Evolutionary conservation across 2,329 filamentous ascomycete genomes (phyloP).

Genomic region (Stagonosporopsis cucurbitacearum): DNA sequence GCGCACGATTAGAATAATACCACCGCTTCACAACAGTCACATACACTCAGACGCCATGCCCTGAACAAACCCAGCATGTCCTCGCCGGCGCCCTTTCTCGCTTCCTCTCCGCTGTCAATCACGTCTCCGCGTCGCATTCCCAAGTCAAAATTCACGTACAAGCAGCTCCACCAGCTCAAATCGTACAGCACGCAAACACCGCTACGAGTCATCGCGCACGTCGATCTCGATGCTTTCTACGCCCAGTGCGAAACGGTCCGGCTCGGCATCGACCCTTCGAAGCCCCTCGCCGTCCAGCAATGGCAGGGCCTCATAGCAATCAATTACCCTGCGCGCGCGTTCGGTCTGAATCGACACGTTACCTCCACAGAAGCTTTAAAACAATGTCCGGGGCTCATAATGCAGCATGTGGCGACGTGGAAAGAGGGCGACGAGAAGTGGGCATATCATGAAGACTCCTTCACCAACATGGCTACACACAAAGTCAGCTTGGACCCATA

Average conservation of each 20-base stretch:
- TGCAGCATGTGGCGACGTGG: slow-evolving; percentile 95
- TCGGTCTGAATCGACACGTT: slow-evolving; percentile 80
- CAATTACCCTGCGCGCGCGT: slow-evolving; percentile 88
- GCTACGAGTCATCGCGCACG: slow-evolving; percentile 84
- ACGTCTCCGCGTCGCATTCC: slow-evolving; percentile 43
- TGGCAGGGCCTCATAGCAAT: slow-evolving; percentile 95
- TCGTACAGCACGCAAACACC: slow-evolving; percentile 75
- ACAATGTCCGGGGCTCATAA: slow-evolving; percentile 80
- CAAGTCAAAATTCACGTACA: slow-evolving; percentile 81
- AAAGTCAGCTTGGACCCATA: slow-evolving; percentile 97
- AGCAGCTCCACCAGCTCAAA: slow-evolving; percentile 78
- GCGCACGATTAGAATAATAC: not conserved
- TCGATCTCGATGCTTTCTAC: slow-evolving; percentile 98
- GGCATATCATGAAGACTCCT: slow-evolving; percentile 86
- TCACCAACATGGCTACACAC: slow-evolving; percentile 79
- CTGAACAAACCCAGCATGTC: slow-evolving; percentile 47
- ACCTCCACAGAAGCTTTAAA: slow-evolving; percentile 82
- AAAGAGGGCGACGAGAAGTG: slow-evolving; percentile 89
- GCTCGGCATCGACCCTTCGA: slow-evolving; percentile 73
- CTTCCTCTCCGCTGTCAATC: slow-evolving; percentile 55
- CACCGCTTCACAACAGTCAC: not conserved
- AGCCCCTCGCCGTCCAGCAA: slow-evolving; percentile 91
- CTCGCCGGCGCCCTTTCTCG: slow-evolving; percentile 56
- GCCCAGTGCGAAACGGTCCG: slow-evolving; percentile 92
- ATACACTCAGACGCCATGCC: slow-evolving; percentile 14